Evolutionary conservation across 2,329 filamentous ascomycete genomes (phyloP).

Genomic region (Neodidymelliopsis sp.): DNA sequence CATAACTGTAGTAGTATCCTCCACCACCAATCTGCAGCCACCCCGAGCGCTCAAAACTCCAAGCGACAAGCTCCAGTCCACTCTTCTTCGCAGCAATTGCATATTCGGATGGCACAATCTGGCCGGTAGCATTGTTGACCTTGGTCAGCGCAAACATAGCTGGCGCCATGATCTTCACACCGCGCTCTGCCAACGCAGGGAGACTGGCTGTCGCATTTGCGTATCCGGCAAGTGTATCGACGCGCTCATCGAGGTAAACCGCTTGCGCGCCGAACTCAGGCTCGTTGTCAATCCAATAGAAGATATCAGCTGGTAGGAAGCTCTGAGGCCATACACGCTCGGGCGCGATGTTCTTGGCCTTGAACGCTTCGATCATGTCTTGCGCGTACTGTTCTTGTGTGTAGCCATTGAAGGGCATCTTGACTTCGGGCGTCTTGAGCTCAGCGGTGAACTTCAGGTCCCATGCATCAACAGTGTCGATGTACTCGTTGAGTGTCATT

Average conservation of each 20-base stretch:
- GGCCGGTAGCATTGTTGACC: constrained; percentile 54
- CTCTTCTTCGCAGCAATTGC: constrained; percentile 66
- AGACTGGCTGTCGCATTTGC: constrained; percentile 64
- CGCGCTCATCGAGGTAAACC: constrained; percentile 70
- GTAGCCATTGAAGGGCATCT: constrained; percentile 74
- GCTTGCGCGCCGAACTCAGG: constrained; percentile 68
- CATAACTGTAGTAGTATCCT: constrained; percentile 51
- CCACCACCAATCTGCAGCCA: constrained; percentile 61
- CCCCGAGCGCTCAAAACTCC: constrained; percentile 72
- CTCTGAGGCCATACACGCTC: constrained; percentile 64
- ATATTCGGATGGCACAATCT: constrained; percentile 70
- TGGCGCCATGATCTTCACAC: constrained; percentile 69
- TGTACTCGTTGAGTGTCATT: constrained; percentile 68
- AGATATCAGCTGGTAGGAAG: constrained; percentile 69
- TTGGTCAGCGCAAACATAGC: constrained; percentile 69
- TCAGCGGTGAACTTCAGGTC: constrained; percentile 58
- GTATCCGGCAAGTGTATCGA: constrained; percentile 58
- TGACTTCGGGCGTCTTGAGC: constrained; percentile 69
- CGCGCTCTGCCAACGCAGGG: constrained; percentile 62
- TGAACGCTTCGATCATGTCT: constrained; percentile 62
- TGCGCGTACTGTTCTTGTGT: constrained; percentile 71
- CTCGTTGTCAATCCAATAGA: constrained; percentile 71
- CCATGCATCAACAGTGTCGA: constrained; percentile 66
- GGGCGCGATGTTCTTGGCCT: constrained; percentile 47
- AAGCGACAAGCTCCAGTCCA: constrained; percentile 71